phyloP scores from a whole-genome alignment of 768 basidiomycete species.

The Rhodotorula diobovata region DNA sequence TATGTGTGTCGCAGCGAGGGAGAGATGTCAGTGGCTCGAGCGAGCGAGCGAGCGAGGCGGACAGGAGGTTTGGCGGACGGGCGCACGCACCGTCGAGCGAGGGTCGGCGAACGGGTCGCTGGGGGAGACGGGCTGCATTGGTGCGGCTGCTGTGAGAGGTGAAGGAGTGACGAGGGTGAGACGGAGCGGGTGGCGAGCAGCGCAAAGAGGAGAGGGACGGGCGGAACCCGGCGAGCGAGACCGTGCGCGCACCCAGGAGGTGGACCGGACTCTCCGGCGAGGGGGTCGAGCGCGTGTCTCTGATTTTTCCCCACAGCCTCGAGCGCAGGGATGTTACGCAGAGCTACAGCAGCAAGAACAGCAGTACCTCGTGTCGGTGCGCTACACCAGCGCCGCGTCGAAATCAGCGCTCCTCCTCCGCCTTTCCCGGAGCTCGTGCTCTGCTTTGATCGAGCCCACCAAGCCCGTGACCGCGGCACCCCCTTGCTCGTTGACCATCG shows the following conservation, averaged over 20 bases:
- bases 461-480: background rate
- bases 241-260: background rate
- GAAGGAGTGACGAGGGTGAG: background rate
- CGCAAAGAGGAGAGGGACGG: background rate
- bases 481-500: background rate
- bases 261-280: background rate
- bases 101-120: constrained; percentile 20
- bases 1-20: background rate
- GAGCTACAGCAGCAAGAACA: background rate
- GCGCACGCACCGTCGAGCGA: constrained; percentile 10
- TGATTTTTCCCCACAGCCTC: too few species aligned
- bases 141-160: background rate
- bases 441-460: background rate
- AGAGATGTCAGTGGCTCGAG: background rate
- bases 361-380: background rate
- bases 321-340: background rate
- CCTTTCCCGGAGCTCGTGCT: background rate
- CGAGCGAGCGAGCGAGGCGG: too few species aligned
- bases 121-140: background rate
- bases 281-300: too few species aligned
- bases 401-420: background rate
- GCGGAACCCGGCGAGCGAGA: background rate
- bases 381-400: constrained; percentile 7
- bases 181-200: background rate
- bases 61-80: background rate